Base-by-base conservation (phyloP, 75 land plant species). In the Isoetes taiwanensis region DNA sequence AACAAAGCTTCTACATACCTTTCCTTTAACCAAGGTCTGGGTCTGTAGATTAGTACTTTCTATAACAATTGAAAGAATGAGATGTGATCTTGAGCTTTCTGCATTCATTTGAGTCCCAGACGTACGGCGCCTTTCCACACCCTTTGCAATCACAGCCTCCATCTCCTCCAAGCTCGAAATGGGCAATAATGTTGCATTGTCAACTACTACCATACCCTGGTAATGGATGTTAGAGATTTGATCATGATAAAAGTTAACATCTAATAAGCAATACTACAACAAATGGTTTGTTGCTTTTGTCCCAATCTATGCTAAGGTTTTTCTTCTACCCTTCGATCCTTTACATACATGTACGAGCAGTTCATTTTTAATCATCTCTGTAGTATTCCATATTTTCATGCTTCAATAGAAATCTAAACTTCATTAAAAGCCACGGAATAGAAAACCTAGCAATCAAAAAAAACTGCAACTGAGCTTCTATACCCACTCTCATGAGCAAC, bases 71-170 rank as follows among this genome's bases (percentile, higher is more conserved):
- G 50, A 46, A 5, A 46, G 16, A n/a, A 46, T 23, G 25, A 46
- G 23, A n/a, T 46, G 50, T n/a, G 50, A 46, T 19, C 50, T 6
- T 19, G 50, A 46, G 50, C 50, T 46, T n/a, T 46, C 50, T 5
- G 50, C 50, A 46, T 46, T 46, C 50, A 46, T 46, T n/a, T 46
- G 50, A 23, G 50, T 46, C 5, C 50, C 50, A 6, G 50, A 46
- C 4, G 50, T 46, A 46, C 25, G 50, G 4, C 50, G 50, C 25
- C 25, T 46, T 23, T 46, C 50, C 19, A 46, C 8, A 5, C 50
- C 50, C 19, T 19, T 46, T 19, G 16, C 21, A 8, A 46, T 46
- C 4, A 46, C 21, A 23, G 16, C 25, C 21, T 46, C 50, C 4
- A 46, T 19, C 50, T 46, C 50, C 16, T 46, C 50, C 25, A 16